Evolutionary conservation across 352 stramenopile genomes (phyloP).

Genomic region (Phytophthora uliginosa): DNA sequence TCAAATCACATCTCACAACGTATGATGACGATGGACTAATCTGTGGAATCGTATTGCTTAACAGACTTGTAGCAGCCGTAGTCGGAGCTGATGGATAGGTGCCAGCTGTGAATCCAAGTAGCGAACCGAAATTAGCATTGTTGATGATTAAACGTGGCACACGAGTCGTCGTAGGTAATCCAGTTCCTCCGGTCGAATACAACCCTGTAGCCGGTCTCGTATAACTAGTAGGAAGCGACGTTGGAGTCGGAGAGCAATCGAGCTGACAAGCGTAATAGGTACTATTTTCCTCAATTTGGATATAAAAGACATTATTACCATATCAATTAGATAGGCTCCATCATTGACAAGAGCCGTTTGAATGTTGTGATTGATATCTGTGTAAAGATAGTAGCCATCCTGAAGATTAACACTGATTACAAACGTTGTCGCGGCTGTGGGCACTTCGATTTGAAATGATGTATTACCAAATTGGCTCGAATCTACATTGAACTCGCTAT

Average conservation of each 20-base stretch:
- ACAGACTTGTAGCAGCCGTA: not conserved
- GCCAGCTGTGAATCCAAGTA: too few species aligned
- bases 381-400: constrained; percentile 13
- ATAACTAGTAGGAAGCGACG: not conserved
- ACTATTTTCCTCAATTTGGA: constrained; percentile 18
- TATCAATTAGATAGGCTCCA: not conserved
- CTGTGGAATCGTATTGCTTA: not conserved
- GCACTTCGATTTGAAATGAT: constrained; percentile 16
- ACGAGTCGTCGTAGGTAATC: not conserved
- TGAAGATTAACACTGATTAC: constrained; percentile 2
- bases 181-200: not conserved
- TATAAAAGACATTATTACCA: constrained; percentile 20
- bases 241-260: not conserved
- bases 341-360: constrained; percentile 14
- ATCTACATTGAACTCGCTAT: constrained; percentile 17
- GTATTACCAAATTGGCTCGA: constrained; percentile 5
- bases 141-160: not conserved
- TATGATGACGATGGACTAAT: not conserved
- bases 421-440: constrained; percentile 10
- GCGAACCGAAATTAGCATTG: too few species aligned
- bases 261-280: constrained; percentile 13
- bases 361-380: constrained; percentile 5
- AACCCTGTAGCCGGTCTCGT: not conserved
- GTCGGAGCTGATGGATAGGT: too few species aligned
- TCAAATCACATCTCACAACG: not conserved